Base-by-base conservation (phyloP, 2,329 filamentous ascomycete species). In the Fulvia fulva region DNA sequence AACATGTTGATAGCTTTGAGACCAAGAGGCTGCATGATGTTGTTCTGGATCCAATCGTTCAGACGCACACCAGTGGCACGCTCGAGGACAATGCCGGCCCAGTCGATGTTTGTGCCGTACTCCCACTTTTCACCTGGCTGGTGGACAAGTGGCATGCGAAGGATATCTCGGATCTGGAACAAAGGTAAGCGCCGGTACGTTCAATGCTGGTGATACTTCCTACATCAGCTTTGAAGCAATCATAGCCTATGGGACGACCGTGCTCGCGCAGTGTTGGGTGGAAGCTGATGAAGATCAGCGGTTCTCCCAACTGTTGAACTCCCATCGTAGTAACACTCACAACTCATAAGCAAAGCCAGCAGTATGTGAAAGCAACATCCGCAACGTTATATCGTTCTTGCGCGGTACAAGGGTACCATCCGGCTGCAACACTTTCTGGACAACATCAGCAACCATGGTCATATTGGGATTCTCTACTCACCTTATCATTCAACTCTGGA, bases 91-190 rank as follows among this genome's bases (percentile, higher is more conserved):
- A 80, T 74, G 44, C 79, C 79, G 1, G 78, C 78, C 77, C 77
- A 81, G 67, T 81, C 79, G 52, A 80, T 74, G 61, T 74, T 76
- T 53, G 75, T 74, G 59, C 68, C 65, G 45, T 88, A 88, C 32
- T 83, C 78, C 82, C 83, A 89, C 2, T 75, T 75, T 22, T 80
- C 78, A 0, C 86, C 86, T 0, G 87, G 86, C 62, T 89, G 84
- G 62, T 86, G 84, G 0, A 87, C 69, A 16, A 89, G 70, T 0
- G 85, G 82, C 57, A 72, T 69, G 14, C 73, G 68, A 41, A 79
- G 65, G 46, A 87, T 74, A 25, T 83, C 84, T 32, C 52, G 54
- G 44, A 41, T 19, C 37, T 41, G n/a, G n/a, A 7, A 19, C 3
- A 16, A n/a, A 32, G 7, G 37, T 41, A 14, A 19, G 37, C n/a